phyloP scores from a whole-genome alignment of 768 basidiomycete species.

The Termitomyces sp. region DNA sequence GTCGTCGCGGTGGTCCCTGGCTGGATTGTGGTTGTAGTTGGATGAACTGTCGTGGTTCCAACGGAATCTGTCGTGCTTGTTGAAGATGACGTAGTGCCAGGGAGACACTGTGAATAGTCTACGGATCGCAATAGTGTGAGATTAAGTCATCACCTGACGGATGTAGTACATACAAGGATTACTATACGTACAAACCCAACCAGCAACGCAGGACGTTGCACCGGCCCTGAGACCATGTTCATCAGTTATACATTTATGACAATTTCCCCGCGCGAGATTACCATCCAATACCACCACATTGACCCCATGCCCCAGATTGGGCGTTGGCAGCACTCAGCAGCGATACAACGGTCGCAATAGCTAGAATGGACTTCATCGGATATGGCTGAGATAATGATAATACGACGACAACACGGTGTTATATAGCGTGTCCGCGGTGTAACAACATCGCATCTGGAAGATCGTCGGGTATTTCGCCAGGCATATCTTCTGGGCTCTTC shows the following conservation, averaged over 20 bases:
- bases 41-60: conserved; percentile 20
- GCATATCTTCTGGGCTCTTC: neutral
- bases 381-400: neutral
- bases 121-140: neutral
- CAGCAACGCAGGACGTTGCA: conserved; percentile 38
- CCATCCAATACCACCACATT: conserved; percentile 42
- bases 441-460: conserved; percentile 6
- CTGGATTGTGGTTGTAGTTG: conserved; percentile 23
- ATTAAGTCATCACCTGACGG: neutral
- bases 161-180: conserved; percentile 34
- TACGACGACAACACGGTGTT: neutral
- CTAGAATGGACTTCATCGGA: conserved; percentile 14
- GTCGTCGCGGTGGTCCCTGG: conserved; percentile 25
- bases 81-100: conserved; percentile 27
- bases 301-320: conserved; percentile 38
- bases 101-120: conserved; percentile 57
- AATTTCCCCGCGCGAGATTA: neutral
- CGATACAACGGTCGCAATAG: conserved; percentile 7
- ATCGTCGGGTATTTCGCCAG: conserved; percentile 9
- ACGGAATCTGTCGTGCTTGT: conserved; percentile 26
- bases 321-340: conserved; percentile 21
- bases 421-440: conserved; percentile 7
- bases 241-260: neutral
- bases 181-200: conserved; percentile 37
- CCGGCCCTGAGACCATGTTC: conserved; percentile 29